phyloP scores from a whole-genome alignment of 169 alveolate species.

The Plasmodium relictum region DNA sequence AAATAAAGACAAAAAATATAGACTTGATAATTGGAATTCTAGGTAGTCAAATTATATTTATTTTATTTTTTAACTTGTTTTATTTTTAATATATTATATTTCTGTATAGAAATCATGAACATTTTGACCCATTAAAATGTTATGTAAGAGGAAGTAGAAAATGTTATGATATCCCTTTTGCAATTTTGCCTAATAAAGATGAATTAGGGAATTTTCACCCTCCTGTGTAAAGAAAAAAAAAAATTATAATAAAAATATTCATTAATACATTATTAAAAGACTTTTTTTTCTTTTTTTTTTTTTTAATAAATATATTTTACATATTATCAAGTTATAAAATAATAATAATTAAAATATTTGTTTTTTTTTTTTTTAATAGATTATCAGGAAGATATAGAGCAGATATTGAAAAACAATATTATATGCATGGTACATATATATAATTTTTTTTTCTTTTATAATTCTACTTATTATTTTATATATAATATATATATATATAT shows the following conservation, averaged over 20 bases:
- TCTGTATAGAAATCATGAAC: slow-evolving; percentile 87
- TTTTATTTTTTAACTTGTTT: background rate
- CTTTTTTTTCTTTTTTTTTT: background rate
- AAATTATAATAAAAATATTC: background rate
- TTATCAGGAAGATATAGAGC: slow-evolving; percentile 88
- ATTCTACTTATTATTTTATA: slow-evolving; percentile 5
- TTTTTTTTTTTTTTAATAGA: slow-evolving; percentile 58
- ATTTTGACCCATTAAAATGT: slow-evolving; percentile 87
- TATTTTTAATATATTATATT: background rate
- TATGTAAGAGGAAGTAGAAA: slow-evolving; percentile 90
- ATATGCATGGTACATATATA: slow-evolving; percentile 83
- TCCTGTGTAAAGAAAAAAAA: slow-evolving; percentile 79
- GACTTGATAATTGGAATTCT: slow-evolving; percentile 91
- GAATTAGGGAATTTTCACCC: slow-evolving; percentile 93
- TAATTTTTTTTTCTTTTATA: background rate
- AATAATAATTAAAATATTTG: background rate
- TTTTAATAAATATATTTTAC: background rate
- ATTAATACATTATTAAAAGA: background rate
- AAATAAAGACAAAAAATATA: slow-evolving; percentile 87
- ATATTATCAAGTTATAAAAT: too few species aligned
- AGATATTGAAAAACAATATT: slow-evolving; percentile 89
- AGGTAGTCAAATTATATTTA: slow-evolving; percentile 78
- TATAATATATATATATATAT: background rate
- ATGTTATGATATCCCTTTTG: slow-evolving; percentile 86
- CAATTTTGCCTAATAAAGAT: slow-evolving; percentile 88